These are phyloP conservation scores for Hemileccinum rubropunctum DNA, from an alignment of 768 basidiomycete species.

Conservation along the genomic window DNA sequence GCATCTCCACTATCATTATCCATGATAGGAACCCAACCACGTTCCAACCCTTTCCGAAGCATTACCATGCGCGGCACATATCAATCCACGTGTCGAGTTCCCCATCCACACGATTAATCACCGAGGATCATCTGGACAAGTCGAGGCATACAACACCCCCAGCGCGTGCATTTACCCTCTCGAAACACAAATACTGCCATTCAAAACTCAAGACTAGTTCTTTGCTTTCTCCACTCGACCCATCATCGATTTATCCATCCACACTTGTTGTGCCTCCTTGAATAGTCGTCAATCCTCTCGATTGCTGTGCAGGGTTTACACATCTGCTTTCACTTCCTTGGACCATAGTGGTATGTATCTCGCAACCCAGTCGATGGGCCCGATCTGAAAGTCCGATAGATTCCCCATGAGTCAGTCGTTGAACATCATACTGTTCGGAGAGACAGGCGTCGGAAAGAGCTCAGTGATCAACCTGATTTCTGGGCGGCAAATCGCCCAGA, in stretches of 20 bases:
- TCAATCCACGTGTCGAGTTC: slow-evolving; percentile 14
- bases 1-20: too few species aligned
- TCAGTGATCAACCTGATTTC: slow-evolving; percentile 35
- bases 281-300: too few species aligned
- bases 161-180: neutral
- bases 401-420: slow-evolving; percentile 9
- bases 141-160: slow-evolving; percentile 8
- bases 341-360: slow-evolving; percentile 9
- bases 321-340: too few species aligned
- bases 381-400: slow-evolving; percentile 20
- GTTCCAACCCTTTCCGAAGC: slow-evolving; percentile 8
- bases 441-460: slow-evolving; percentile 39
- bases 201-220: neutral
- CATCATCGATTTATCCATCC: neutral
- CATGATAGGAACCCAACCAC: slow-evolving; percentile 10
- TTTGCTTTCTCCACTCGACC: neutral
- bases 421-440: slow-evolving; percentile 46
- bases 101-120: slow-evolving; percentile 17
- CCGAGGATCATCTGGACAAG: slow-evolving; percentile 18
- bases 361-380: slow-evolving; percentile 3
- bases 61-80: slow-evolving; percentile 1
- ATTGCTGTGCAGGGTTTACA: too few species aligned
- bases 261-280: neutral
- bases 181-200: slow-evolving; percentile 17
- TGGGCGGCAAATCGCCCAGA: slow-evolving; percentile 20